phyloP scores from a whole-genome alignment of 2,329 filamentous ascomycete species.

The Elsinoe fawcettii region DNA sequence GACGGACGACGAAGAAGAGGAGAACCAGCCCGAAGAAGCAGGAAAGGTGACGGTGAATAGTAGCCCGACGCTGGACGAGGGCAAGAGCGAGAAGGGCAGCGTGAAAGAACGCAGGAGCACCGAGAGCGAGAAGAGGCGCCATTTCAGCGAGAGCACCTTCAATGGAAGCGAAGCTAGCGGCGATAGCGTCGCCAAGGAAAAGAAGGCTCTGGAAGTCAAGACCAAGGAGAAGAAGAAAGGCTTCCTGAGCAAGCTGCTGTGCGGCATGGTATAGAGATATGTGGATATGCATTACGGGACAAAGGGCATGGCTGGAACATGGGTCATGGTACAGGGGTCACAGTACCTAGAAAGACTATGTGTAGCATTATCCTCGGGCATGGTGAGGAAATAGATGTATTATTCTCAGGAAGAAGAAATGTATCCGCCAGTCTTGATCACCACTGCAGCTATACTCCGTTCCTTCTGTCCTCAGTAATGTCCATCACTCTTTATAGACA shows the following conservation, averaged over 20 bases:
- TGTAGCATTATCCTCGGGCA: background rate
- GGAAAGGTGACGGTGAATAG: background rate
- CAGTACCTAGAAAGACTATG: background rate
- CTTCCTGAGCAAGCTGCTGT: conserved; percentile 11
- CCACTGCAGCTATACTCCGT: too few species aligned
- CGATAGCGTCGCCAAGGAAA: background rate
- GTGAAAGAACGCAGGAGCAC: background rate
- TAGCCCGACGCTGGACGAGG: background rate
- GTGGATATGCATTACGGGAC: background rate
- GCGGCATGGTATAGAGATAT: conserved; percentile 13
- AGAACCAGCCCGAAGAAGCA: background rate
- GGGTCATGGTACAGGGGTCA: background rate
- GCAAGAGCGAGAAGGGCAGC: background rate
- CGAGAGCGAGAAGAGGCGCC: conserved; percentile 8
- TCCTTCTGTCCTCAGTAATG: too few species aligned
- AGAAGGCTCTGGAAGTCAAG: background rate
- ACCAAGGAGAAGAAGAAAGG: conserved; percentile 1
- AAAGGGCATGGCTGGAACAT: background rate
- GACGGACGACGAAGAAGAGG: conserved; percentile 12
- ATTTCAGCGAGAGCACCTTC: conserved; percentile 10
- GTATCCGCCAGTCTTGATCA: background rate
- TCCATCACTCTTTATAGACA: background rate
- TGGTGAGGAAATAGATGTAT: conserved; percentile 6
- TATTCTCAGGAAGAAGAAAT: conserved; percentile 8
- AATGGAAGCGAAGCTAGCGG: conserved; percentile 1